phyloP scores from a whole-genome alignment of 2,329 filamentous ascomycete species.

The Cucurbitaria berberidis region DNA sequence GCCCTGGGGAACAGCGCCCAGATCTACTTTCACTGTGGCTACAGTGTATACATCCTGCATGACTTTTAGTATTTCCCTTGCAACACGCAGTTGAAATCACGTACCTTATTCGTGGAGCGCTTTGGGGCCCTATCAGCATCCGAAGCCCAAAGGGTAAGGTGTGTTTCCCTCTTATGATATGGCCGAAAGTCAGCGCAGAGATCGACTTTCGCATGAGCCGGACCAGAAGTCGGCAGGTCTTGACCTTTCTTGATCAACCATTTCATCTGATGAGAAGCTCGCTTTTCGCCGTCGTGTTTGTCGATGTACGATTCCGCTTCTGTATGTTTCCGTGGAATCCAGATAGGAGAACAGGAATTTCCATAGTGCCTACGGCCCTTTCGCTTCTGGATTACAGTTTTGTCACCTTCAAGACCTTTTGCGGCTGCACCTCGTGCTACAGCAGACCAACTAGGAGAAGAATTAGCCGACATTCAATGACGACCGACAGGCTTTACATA shows the following conservation, averaged over 20 bases:
- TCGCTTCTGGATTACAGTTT: slow-evolving; percentile 10
- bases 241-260: slow-evolving; percentile 28
- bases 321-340: too few species aligned
- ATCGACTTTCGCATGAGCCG: background rate
- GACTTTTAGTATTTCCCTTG: background rate
- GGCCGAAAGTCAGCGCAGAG: background rate
- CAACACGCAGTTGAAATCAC: background rate
- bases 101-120: slow-evolving; percentile 2
- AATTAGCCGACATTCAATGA: background rate
- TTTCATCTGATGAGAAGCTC: slow-evolving; percentile 19
- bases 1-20: slow-evolving; percentile 11
- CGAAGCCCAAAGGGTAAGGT: slow-evolving; percentile 16
- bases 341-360: too few species aligned
- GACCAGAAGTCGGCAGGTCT: slow-evolving; percentile 6
- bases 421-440: slow-evolving; percentile 30
- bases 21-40: slow-evolving; percentile 11
- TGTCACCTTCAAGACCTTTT: slow-evolving; percentile 29
- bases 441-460: slow-evolving; percentile 30
- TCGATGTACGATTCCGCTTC: slow-evolving; percentile 14
- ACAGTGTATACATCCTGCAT: slow-evolving; percentile 16
- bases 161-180: accelerated
- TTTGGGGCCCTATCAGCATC: slow-evolving; percentile 7
- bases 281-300: background rate
- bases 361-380: slow-evolving; percentile 35
- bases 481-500: slow-evolving; percentile 4